A percentile compares a stretch with the other conserved stretches of the same genome.
These are phyloP conservation scores for Apostasia shenzhenica DNA, from an alignment of 106 monocot species.

Conservation along the genomic window DNA sequence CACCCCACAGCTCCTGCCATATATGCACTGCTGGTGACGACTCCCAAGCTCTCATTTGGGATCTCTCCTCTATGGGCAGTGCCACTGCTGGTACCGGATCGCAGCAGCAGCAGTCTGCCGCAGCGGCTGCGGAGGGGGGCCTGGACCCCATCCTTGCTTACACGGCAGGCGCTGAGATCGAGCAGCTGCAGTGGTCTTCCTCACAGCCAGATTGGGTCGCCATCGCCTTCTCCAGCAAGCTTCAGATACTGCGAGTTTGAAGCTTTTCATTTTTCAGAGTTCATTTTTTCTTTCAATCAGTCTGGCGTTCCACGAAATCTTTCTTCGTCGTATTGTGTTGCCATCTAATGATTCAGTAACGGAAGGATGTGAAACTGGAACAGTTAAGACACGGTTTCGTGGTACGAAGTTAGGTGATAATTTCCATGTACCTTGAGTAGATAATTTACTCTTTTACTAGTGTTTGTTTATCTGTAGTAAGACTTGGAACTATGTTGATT, in stretches of 20 bases:
- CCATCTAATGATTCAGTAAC: too few relatives aligned
- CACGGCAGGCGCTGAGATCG: conserved; percentile 86
- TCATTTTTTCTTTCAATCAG: background rate
- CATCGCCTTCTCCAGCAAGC: conserved; percentile 79
- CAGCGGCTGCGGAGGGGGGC: conserved; percentile 49
- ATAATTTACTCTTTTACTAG: too few relatives aligned
- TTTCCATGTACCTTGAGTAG: too few relatives aligned
- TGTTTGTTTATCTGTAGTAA: too few relatives aligned
- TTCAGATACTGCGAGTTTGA: conserved; percentile 91
- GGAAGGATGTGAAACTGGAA: too few relatives aligned
- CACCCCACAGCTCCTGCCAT: conserved; percentile 95
- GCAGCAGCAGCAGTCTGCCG: conserved; percentile 7
- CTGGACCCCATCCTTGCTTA: conserved; percentile 84
- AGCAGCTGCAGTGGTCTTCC: conserved; percentile 99
- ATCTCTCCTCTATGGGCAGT: conserved; percentile 84
- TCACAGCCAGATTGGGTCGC: conserved; percentile 96
- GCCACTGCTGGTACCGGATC: conserved; percentile 5
- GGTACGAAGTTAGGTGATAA: too few relatives aligned
- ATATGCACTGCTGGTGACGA: conserved; percentile 98
- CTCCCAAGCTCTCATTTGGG: conserved; percentile 93
- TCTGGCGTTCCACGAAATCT: too few relatives aligned
- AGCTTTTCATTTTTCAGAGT: background rate
- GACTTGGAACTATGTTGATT: too few relatives aligned
- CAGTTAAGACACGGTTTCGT: too few relatives aligned
- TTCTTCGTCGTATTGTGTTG: too few relatives aligned